Evolutionary conservation across 345 rosid species (phyloP), one percentile per base, ranked within the genome.

Genomic region (Melastoma malabathricum): DNA sequence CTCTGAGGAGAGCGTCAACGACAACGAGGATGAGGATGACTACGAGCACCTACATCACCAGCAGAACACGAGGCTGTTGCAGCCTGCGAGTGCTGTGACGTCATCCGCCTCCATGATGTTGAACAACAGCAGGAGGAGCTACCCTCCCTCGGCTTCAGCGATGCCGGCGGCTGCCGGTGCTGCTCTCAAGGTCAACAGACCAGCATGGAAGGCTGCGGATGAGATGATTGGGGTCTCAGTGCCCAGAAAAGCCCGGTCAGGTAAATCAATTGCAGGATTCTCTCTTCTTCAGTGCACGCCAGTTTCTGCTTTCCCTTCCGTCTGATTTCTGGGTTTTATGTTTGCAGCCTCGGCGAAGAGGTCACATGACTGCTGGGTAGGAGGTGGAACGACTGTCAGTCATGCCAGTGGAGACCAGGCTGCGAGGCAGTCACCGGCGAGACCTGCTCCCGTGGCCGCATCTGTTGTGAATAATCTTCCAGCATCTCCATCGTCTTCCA

Each of bases 241-340:
- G 48, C 99, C 99, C 57, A 71, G 99, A 70, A 92, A 88, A 82
- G 99, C 99, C 72, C 99, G 99, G 83, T 82, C 99, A 88, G 99
- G 99, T 92, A 88, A 76, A 73, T 93, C 76, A 78, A 34, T 9
- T 8, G 86, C 80, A 83, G 92, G 85, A 68, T 68, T 68, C 66
- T 46, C 25, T 15, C 16, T 29, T 51, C n/a, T 22, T 43, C 46
- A 14, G 10, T 39, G 2, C 45, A 20, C 49, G 8, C 23, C 47
- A 6, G 6, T 54, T 39, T 29, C n/a, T 50, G 41, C 9, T 34
- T 34, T 34, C 41, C 41, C 12, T 34, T 34, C 12, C 10, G 41
- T 34, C 41, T 34, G 12, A 8, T 34, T 34, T 34, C 2, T 34
- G 27, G 15, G 16, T 34, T 43, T 50, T 57, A 52, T 56, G 66